These are phyloP conservation scores for Saksenaea vasiformis DNA, from an alignment of 371 early-diverging fungal species.

Conservation along the genomic window DNA sequence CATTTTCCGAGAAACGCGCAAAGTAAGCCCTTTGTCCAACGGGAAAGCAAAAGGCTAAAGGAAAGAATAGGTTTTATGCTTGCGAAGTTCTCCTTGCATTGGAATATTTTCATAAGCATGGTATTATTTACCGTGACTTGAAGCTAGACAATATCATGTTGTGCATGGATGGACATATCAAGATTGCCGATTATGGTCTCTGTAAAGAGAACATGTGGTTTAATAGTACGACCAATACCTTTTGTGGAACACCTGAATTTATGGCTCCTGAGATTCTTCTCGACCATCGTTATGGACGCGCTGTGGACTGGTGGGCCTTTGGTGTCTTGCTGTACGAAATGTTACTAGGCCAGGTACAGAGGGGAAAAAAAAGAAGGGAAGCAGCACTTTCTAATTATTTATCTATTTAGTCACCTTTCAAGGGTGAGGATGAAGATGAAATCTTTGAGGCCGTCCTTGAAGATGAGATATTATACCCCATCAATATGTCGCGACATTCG, in stretches of 20 bases:
- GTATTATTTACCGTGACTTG: conserved; percentile 98
- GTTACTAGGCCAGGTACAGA: conserved; percentile 83
- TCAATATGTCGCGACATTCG: conserved; percentile 86
- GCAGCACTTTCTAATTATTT: neutral
- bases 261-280: conserved; percentile 99
- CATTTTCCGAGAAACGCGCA: conserved; percentile 85
- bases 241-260: conserved; percentile 99
- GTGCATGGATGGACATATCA: conserved; percentile 93
- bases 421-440: conserved; percentile 93
- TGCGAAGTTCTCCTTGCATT: conserved; percentile 96
- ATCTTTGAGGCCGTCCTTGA: conserved; percentile 93
- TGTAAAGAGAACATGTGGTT: conserved; percentile 95
- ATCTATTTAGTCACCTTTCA: conserved; percentile 77
- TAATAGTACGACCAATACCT: conserved; percentile 86
- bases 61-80: conserved; percentile 80
- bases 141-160: conserved; percentile 99
- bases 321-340: conserved; percentile 99
- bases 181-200: conserved; percentile 98
- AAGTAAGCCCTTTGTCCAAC: conserved; percentile 40
- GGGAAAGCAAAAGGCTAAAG: neutral
- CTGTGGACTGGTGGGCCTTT: conserved; percentile 99
- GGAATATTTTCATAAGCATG: conserved; percentile 93
- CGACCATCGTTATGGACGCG: conserved; percentile 89
- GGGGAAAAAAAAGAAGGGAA: neutral
- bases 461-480: conserved; percentile 89